These are phyloP conservation scores for Scalesia atractyloides DNA, from an alignment of 129 eudicot genomes.

Conservation along the genomic window DNA sequence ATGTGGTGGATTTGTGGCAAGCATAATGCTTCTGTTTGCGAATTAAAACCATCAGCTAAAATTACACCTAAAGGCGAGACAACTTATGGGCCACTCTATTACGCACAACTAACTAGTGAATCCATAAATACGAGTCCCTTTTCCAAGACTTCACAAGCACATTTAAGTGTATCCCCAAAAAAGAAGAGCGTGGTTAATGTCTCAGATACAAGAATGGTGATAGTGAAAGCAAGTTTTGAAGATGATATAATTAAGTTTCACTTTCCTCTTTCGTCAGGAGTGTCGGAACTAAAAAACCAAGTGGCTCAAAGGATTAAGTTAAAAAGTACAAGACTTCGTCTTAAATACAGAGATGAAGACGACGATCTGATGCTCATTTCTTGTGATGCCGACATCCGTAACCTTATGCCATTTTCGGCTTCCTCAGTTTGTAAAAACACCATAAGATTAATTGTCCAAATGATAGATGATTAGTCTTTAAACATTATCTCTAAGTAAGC, in stretches of 20 bases:
- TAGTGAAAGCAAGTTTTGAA: slow-evolving; percentile 25
- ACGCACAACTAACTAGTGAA: not conserved
- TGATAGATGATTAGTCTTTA: too few relatives aligned
- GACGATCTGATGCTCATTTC: slow-evolving; percentile 14
- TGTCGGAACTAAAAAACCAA: slow-evolving; percentile 26
- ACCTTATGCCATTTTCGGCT: slow-evolving; percentile 7
- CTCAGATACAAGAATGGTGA: not conserved
- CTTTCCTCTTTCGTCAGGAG: slow-evolving; percentile 20
- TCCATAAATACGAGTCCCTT: not conserved
- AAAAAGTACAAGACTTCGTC: slow-evolving; percentile 5
- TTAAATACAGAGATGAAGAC: slow-evolving; percentile 36
- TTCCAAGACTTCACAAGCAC: not conserved
- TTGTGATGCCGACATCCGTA: slow-evolving; percentile 7
- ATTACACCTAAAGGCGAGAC: not conserved
- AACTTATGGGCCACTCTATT: not conserved
- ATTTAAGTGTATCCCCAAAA: not conserved
- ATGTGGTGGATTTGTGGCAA: slow-evolving; percentile 23
- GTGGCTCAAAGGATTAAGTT: slow-evolving; percentile 37
- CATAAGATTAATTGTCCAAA: slow-evolving; percentile 1
- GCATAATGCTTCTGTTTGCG: not conserved
- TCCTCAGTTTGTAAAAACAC: not conserved
- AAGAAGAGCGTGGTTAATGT: not conserved
- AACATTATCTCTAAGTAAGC: too few relatives aligned
- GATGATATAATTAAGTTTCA: slow-evolving; percentile 27
- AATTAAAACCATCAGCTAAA: not conserved